Base-by-base conservation (phyloP, 1,139 yeast species). In the Debaryomyces nepalensis region DNA sequence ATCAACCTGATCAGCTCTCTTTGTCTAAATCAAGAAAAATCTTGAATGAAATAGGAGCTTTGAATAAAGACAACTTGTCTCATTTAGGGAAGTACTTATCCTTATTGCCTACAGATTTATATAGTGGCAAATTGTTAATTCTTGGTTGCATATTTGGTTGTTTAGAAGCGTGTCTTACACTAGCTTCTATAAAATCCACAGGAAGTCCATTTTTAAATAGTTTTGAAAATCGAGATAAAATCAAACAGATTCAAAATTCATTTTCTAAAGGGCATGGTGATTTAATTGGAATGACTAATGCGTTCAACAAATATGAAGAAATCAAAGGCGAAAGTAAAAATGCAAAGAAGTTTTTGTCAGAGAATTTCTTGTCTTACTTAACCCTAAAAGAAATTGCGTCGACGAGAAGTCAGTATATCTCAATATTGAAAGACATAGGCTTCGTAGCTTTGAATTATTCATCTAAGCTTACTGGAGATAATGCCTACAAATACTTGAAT, bases 101-200 rank as follows among this genome's bases (percentile, higher is more conserved):
- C 0, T 70, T 82, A 54, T 70, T 93, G 45, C 98, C 98, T 0
- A 79, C 96, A 7, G 98, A 93, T 61, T 77, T 93, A 37, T 82
- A 80, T 45, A 85, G 90, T 44, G 97, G 96, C 5, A 93, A 93
- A 56, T 63, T 91, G 38, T 67, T 93, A 37, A 81, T 91, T 21
- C 77, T 82, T 46, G 89, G 96, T 1, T 81, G 95, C 35, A 76
- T 90, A 9, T 87, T 91, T 61, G 95, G 95, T 0, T 86, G 95
- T 54, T 65, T 89, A n/a, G 91, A 87, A 33, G 66, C 77, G 24
- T 85, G 93, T 44, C 70, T 88, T 16, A 79, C 91, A 0, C 66
- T 89, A 18, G 93, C 96, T 0, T 81, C 97, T 0, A 73, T 88
- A 7, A 66, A 86, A 32, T 81, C 95, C 11, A 73, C 83, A 5